Evolutionary conservation across 2,329 filamentous ascomycete genomes (phyloP).

Genomic region (Setomelanomma holmii): DNA sequence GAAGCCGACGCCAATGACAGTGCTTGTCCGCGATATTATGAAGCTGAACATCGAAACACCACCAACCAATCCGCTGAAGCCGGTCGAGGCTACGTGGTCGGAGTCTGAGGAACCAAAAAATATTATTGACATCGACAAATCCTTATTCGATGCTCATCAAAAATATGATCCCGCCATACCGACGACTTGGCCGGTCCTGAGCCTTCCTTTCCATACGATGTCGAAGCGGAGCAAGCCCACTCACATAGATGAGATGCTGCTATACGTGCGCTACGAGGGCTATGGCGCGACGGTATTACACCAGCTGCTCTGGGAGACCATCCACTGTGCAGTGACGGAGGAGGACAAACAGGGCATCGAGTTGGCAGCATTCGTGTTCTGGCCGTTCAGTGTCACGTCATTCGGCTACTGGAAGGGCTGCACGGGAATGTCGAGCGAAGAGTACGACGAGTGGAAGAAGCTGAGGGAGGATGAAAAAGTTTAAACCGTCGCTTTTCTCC

Average conservation of each 20-base stretch:
- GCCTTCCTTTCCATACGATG: slow-evolving; percentile 1
- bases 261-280: slow-evolving; percentile 5
- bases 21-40: not conserved
- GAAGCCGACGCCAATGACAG: not conserved
- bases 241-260: slow-evolving; percentile 1
- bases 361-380: slow-evolving; percentile 1
- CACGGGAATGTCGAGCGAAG: not conserved
- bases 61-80: too few species aligned
- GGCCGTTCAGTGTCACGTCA: slow-evolving; percentile 4
- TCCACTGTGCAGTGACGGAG: not conserved
- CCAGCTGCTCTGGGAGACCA: not conserved
- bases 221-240: not conserved
- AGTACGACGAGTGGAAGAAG: not conserved
- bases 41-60: too few species aligned
- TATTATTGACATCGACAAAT: not conserved
- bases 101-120: too few species aligned
- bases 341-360: not conserved
- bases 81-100: too few species aligned
- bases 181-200: not conserved
- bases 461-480: not conserved
- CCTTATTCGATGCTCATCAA: not conserved
- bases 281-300: not conserved
- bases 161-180: not conserved
- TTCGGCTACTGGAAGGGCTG: not conserved
- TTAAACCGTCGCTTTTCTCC: too few species aligned